A percentile compares a stretch with the other conserved stretches of the same genome.
Evolutionary conservation across 768 basidiomycete genomes (phyloP).

Genomic region (Tephrocybe rancida): DNA sequence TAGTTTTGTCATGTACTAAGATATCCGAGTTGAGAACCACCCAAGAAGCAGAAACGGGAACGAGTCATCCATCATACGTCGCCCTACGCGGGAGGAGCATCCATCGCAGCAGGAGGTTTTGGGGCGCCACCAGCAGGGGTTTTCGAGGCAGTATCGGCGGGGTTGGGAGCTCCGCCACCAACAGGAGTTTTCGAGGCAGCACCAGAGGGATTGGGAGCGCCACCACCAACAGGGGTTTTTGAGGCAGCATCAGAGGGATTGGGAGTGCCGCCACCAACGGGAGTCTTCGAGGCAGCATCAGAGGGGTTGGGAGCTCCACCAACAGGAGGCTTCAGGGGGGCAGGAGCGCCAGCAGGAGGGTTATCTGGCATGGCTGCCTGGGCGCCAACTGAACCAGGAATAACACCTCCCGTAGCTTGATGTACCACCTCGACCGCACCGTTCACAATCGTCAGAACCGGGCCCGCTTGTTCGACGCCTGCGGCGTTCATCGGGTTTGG

Average conservation of each 20-base stretch:
- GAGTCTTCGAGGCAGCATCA: no score
- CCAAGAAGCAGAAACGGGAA: no score
- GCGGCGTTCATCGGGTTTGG: constrained; percentile 1
- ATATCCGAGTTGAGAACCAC: neutral
- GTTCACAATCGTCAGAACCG: neutral
- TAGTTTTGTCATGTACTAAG: neutral
- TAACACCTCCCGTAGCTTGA: no score
- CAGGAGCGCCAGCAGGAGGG: constrained; percentile 1
- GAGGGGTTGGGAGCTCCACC: no score
- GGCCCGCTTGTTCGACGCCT: neutral
- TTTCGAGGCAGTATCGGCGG: constrained; percentile 4
- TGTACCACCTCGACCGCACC: neutral
- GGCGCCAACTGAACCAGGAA: neutral
- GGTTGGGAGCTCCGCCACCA: neutral
- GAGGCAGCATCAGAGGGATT: constrained; percentile 7
- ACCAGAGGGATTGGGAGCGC: constrained; percentile 4
- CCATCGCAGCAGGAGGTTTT: neutral
- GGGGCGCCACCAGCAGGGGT: neutral
- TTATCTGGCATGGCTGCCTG: neutral
- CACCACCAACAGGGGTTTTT: constrained; percentile 1
- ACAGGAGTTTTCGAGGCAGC: no score
- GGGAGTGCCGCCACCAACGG: no score
- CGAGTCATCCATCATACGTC: no score
- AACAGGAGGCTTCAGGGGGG: neutral
- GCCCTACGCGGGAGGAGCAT: no score